phyloP scores from a whole-genome alignment of 768 basidiomycete genomes.

The Rubroboletus satanas region DNA sequence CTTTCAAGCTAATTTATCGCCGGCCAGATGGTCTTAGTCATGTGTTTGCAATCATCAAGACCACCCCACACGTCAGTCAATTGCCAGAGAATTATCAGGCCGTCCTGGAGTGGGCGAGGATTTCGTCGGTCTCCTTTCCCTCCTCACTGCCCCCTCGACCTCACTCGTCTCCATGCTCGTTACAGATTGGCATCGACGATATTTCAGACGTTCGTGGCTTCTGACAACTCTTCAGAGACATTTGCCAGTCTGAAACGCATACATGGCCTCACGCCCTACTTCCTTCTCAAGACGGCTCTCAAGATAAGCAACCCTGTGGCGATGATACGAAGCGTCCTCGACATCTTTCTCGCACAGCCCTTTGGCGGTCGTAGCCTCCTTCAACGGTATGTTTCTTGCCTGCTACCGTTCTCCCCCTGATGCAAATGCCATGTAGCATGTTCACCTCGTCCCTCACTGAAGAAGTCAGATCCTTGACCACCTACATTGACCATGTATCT shows the following conservation, averaged over 20 bases:
- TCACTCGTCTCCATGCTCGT: constrained; percentile 5
- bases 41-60: constrained; percentile 85
- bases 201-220: constrained; percentile 91
- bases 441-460: constrained; percentile 90
- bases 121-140: constrained; percentile 66
- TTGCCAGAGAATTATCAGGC: constrained; percentile 84
- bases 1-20: constrained; percentile 3
- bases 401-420: constrained; percentile 1
- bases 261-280: constrained; percentile 97
- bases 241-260: constrained; percentile 86
- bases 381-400: constrained; percentile 57
- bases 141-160: not conserved
- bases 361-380: constrained; percentile 91
- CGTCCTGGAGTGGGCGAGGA: constrained; percentile 94
- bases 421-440: constrained; percentile 55
- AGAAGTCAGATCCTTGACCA: constrained; percentile 80
- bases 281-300: constrained; percentile 88
- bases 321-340: constrained; percentile 91
- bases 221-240: constrained; percentile 87
- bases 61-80: constrained; percentile 68
- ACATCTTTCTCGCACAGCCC: constrained; percentile 94
- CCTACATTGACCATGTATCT: constrained; percentile 83
- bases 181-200: constrained; percentile 89
- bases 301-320: constrained; percentile 92
- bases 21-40: constrained; percentile 77